Evolutionary conservation across 495 filamentous ascomycete species (phyloP).

Genomic region (Daldinia bambusicola): DNA sequence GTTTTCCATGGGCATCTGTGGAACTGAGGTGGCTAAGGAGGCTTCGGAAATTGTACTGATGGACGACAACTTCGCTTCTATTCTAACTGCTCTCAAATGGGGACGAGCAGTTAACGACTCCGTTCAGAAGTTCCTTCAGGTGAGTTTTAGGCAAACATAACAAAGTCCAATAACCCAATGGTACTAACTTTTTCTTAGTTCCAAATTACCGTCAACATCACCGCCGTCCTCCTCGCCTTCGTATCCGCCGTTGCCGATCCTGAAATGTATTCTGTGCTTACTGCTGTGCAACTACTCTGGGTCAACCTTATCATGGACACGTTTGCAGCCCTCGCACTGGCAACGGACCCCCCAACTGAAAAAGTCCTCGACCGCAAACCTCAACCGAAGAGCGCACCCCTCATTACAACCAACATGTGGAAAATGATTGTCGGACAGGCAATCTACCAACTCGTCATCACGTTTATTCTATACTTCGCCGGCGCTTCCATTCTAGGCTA

Average conservation of each 20-base stretch:
- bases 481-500: constrained; percentile 72
- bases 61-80: constrained; percentile 93
- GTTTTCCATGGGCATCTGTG: constrained; percentile 91
- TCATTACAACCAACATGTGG: constrained; percentile 88
- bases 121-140: constrained; percentile 89
- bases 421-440: constrained; percentile 93
- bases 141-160: constrained; percentile 42
- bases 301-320: constrained; percentile 96
- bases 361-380: constrained; percentile 78
- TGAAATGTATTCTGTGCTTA: constrained; percentile 77
- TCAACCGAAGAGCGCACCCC: constrained; percentile 76
- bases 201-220: constrained; percentile 92
- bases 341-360: constrained; percentile 81
- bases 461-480: constrained; percentile 79
- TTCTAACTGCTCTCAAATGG: constrained; percentile 89
- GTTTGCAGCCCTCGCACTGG: constrained; percentile 92
- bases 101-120: constrained; percentile 89
- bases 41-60: constrained; percentile 94
- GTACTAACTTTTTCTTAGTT: constrained; percentile 64
- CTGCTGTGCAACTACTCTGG: constrained; percentile 88
- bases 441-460: constrained; percentile 84
- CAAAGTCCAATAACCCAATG: constrained; percentile 7
- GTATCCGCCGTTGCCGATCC: constrained; percentile 76
- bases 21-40: constrained; percentile 92
- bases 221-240: constrained; percentile 85